phyloP scores from a whole-genome alignment of 345 rosid species.

The Acer saccharum region DNA sequence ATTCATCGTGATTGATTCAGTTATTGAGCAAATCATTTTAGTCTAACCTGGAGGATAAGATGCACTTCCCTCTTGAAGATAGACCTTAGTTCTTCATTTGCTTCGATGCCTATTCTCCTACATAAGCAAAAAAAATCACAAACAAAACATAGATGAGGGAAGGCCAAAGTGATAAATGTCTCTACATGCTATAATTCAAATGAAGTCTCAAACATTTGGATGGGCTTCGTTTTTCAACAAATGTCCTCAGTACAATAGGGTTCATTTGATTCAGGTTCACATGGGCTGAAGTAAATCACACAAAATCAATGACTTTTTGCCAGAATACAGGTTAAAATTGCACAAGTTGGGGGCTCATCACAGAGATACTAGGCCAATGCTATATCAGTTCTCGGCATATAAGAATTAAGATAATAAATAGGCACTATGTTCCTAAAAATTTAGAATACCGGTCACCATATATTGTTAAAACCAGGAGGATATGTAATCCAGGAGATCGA shows the following conservation, averaged over 20 bases:
- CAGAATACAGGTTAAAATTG: neutral
- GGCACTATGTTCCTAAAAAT: neutral
- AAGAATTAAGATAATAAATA: neutral
- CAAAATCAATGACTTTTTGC: neutral
- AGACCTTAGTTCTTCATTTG: constrained; percentile 87
- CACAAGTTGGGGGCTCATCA: neutral
- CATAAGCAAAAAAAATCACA: neutral
- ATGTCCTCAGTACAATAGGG: neutral
- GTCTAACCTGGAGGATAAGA: constrained; percentile 83
- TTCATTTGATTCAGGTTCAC: constrained; percentile 4
- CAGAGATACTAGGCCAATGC: neutral
- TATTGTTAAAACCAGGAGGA: no score
- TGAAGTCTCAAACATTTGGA: neutral
- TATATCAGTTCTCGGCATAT: neutral
- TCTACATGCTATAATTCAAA: neutral
- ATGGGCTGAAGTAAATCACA: neutral
- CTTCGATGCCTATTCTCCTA: constrained; percentile 95
- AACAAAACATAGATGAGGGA: neutral
- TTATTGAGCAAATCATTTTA: constrained; percentile 40
- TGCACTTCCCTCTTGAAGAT: constrained; percentile 80
- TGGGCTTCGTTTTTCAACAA: neutral
- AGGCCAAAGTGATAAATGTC: neutral
- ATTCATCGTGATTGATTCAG: constrained; percentile 7
- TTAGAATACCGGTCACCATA: neutral
- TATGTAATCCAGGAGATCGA: no score